A percentile compares a stretch with the other conserved stretches of the same genome.
Conservation (phyloP, 345 rosid genomes). For the Citrus hindsii region DNA sequence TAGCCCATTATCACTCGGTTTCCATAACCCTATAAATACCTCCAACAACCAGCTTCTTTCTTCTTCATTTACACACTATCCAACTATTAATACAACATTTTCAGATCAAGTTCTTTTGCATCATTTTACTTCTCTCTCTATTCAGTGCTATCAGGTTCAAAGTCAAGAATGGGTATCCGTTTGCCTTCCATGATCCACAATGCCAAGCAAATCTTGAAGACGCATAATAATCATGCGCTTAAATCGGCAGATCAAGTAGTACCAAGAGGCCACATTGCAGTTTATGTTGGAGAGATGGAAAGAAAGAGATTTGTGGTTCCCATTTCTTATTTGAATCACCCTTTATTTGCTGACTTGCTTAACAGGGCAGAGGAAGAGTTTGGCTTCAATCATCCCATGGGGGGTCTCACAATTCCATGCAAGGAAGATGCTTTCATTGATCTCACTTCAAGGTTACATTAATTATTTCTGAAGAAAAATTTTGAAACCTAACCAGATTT, state of each 20-base stretch:
- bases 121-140: neutral
- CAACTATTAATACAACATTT: too few species aligned
- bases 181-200: conserved; percentile 22
- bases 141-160: too few species aligned
- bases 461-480: too few species aligned
- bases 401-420: conserved; percentile 29
- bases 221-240: neutral
- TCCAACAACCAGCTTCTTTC: too few species aligned
- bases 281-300: conserved; percentile 40
- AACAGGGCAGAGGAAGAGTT: conserved; percentile 24
- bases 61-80: too few species aligned
- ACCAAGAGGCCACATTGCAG: conserved; percentile 44
- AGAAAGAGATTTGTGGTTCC: conserved; percentile 46
- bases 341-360: conserved; percentile 32
- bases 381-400: conserved; percentile 25
- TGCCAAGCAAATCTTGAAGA: conserved; percentile 30
- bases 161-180: conserved; percentile 26
- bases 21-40: neutral
- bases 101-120: too few species aligned
- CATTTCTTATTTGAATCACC: conserved; percentile 35
- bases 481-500: neutral
- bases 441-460: conserved; percentile 5
- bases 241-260: conserved; percentile 11
- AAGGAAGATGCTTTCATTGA: conserved; percentile 24
- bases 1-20: too few species aligned